phyloP scores from a whole-genome alignment of 2,329 filamentous ascomycete genomes.

The Cytospora piceicola region DNA sequence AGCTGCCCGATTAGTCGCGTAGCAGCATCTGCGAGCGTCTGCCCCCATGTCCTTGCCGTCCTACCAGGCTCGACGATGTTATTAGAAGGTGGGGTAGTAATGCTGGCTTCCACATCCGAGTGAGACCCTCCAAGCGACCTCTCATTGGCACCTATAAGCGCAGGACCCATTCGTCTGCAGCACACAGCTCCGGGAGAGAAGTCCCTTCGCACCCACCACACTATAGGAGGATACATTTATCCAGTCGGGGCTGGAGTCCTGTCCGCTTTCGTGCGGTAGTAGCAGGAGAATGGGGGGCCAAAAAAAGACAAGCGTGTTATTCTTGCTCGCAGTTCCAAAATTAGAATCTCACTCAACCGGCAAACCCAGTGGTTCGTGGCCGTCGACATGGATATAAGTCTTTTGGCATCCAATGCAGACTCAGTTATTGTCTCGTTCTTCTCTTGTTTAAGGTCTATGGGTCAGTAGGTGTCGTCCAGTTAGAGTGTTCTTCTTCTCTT shows the following conservation, averaged over 20 bases:
- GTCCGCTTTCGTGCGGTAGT: constrained; percentile 29
- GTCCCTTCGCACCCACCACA: constrained; percentile 21
- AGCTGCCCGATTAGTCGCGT: constrained; percentile 41
- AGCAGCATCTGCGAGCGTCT: constrained; percentile 32
- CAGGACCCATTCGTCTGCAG: constrained; percentile 28
- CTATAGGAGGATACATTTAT: constrained; percentile 18
- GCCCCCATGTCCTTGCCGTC: constrained; percentile 28
- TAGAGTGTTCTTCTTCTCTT: constrained; percentile 45
- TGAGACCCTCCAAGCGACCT: constrained; percentile 36
- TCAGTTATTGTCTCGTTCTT: constrained; percentile 46
- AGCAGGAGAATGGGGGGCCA: constrained; percentile 37
- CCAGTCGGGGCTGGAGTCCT: constrained; percentile 29
- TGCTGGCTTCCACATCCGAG: constrained; percentile 38
- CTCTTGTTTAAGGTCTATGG: constrained; percentile 48
- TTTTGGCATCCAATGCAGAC: constrained; percentile 49
- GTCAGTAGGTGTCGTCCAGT: constrained; percentile 57
- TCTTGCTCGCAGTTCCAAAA: constrained; percentile 41
- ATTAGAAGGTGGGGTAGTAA: constrained; percentile 36
- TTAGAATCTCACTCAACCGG: constrained; percentile 48
- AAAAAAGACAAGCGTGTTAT: constrained; percentile 47
- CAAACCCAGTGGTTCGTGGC: constrained; percentile 40
- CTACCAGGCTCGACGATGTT: constrained; percentile 31
- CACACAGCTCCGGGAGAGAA: constrained; percentile 23
- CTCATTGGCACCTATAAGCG: constrained; percentile 39
- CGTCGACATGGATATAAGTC: constrained; percentile 62